phyloP scores from a whole-genome alignment of 805 yeast genomes.

The Candida schatavii region DNA sequence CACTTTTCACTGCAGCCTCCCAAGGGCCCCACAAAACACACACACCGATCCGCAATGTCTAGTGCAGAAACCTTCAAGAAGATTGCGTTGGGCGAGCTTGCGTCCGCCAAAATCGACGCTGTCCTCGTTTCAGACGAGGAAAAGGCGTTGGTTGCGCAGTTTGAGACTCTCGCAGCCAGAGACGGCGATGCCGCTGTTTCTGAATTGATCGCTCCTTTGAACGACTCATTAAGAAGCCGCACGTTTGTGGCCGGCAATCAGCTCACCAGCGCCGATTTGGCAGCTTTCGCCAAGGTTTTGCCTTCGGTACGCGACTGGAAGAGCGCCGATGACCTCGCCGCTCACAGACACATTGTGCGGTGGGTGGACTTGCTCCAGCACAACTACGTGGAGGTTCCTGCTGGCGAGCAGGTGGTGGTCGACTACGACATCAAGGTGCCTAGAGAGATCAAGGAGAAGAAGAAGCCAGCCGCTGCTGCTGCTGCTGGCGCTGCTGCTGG shows the following conservation, averaged over 20 bases:
- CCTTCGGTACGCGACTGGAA: conserved; percentile 57
- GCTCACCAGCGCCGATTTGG: conserved; percentile 69
- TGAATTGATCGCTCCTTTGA: conserved; percentile 46
- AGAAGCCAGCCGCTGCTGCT: conserved; percentile 36
- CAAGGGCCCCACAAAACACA: conserved; percentile 6
- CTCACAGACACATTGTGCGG: conserved; percentile 81
- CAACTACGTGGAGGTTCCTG: conserved; percentile 50
- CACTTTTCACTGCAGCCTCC: conserved; percentile 5
- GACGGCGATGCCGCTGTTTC: conserved; percentile 40
- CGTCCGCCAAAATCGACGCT: conserved; percentile 11
- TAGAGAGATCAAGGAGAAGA: conserved; percentile 69
- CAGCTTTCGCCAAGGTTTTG: conserved; percentile 62
- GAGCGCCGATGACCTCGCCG: conserved; percentile 51
- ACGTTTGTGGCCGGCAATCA: conserved; percentile 70
- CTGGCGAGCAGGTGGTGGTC: conserved; percentile 51
- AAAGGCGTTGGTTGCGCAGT: conserved; percentile 74
- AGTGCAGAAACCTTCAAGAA: conserved; percentile 26
- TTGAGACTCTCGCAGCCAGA: conserved; percentile 68
- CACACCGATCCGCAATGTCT: conserved; percentile 29
- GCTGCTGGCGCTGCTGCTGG: conserved; percentile 16
- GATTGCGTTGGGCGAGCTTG: conserved; percentile 27
- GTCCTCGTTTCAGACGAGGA: conserved; percentile 38
- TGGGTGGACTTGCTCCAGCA: conserved; percentile 90
- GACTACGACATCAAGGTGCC: conserved; percentile 66
- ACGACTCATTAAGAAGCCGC: conserved; percentile 61